Evolutionary conservation across 2,329 filamentous ascomycete genomes (phyloP).

Genomic region (Ascochyta pisi): DNA sequence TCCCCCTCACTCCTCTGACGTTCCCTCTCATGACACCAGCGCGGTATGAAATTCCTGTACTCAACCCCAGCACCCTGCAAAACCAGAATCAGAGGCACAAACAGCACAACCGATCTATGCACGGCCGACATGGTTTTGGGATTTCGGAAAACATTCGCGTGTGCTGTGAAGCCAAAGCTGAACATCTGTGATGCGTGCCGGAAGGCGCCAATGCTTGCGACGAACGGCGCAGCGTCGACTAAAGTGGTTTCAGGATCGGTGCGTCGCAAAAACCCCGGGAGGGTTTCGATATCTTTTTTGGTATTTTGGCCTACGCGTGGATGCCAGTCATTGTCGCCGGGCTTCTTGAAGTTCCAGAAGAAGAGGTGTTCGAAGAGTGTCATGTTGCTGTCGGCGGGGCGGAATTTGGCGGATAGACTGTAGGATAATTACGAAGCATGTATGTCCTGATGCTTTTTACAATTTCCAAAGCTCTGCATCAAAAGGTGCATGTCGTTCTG

Average conservation of each 20-base stretch:
- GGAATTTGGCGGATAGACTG: too few species aligned
- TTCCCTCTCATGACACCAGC: background rate
- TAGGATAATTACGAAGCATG: too few species aligned
- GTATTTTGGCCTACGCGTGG: conserved; percentile 6
- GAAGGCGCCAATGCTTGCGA: conserved; percentile 3
- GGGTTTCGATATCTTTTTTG: background rate
- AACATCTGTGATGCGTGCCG: conserved; percentile 9
- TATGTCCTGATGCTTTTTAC: background rate
- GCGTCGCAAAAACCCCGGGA: background rate
- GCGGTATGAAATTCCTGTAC: conserved; percentile 4
- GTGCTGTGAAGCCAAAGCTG: conserved; percentile 6
- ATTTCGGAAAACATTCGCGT: conserved; percentile 6
- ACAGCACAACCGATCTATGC: background rate
- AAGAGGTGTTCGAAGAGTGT: background rate
- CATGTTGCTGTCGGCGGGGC: background rate
- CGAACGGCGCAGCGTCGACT: conserved; percentile 4
- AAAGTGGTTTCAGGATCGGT: conserved; percentile 6
- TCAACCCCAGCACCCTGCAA: conserved; percentile 2
- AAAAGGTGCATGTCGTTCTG: background rate
- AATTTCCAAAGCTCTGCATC: background rate
- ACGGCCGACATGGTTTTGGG: background rate
- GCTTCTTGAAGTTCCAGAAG: conserved; percentile 9
- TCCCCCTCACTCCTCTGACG: background rate
- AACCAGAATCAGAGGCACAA: background rate
- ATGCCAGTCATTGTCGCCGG: conserved; percentile 4